phyloP scores from a whole-genome alignment of 1,284 basidiomycete species.

The Meira miltonrushii region DNA sequence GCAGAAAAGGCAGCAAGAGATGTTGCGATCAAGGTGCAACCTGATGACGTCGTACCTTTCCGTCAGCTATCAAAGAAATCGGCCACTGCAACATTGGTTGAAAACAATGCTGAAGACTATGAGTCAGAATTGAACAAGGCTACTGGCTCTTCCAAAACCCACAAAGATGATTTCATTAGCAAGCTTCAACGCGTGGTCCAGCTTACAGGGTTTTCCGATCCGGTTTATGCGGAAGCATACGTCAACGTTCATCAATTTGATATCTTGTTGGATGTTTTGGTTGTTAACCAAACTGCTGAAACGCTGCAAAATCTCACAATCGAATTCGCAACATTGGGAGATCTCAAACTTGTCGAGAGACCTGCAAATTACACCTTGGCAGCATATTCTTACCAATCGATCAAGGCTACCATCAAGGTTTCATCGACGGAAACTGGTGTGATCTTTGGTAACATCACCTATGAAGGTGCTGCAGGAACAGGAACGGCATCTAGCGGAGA shows the following conservation, averaged over 20 bases:
- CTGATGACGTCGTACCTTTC: conserved; percentile 88
- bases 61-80: conserved; percentile 90
- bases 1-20: conserved; percentile 81
- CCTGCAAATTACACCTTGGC: conserved; percentile 87
- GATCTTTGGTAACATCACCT: conserved; percentile 96
- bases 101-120: conserved; percentile 60
- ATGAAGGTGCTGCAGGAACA: conserved; percentile 60
- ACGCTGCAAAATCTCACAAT: conserved; percentile 94
- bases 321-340: conserved; percentile 95
- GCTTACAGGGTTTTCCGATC: conserved; percentile 95
- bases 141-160: conserved; percentile 70
- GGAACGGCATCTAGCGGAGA: conserved; percentile 36
- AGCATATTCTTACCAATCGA: conserved; percentile 94
- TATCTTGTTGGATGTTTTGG: conserved; percentile 83
- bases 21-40: conserved; percentile 68
- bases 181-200: conserved; percentile 92
- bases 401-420: conserved; percentile 97
- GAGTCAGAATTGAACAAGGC: conserved; percentile 83
- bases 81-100: conserved; percentile 60
- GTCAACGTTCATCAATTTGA: conserved; percentile 98
- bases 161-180: conserved; percentile 90
- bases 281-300: conserved; percentile 92
- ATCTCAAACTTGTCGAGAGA: conserved; percentile 93
- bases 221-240: conserved; percentile 95
- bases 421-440: conserved; percentile 83